Base-by-base conservation (phyloP, 2,329 filamentous ascomycete genomes). In the Claviceps sp. region DNA sequence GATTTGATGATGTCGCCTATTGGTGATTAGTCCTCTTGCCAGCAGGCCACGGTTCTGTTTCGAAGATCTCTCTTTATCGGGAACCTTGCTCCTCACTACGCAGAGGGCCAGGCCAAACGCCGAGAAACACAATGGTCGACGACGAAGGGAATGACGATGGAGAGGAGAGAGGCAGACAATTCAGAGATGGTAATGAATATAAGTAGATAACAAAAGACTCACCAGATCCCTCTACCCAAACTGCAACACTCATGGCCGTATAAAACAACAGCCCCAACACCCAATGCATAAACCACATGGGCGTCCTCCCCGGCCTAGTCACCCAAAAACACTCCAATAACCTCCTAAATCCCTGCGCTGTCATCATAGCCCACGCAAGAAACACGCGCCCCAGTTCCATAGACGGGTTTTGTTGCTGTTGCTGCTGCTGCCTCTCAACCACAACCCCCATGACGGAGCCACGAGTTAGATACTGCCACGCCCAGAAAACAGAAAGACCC, bases 221-320 rank as follows among this genome's bases (percentile, higher is more conserved):
- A 89, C 87, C 69, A 49, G 81, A 79, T 50, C 83, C 86, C 66
- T 97, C 88, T 53, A 94, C 76, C 90, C 90, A 96, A 37, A 95
- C 72, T 4, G 86, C 79, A 46, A 95, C 63, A 50, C 82, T 82
- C 60, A 87, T 85, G 53, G 73, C 73, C 5, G 82, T 61, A 66
- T 98, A 98, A 67, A 87, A 97, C 9, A 71, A 68, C 48, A 93
- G 66, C 0, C 89, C 93, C 42, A 96, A 65, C 16, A 84, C 56
- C 83, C 88, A 97, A 64, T 95, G 86, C 16, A 83, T 78, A 55
- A 90, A 68, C 80, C 84, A 89, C 91, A 98, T 98, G 52, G 73
- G 79, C 17, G 88, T 87, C 22, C 75, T 75, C 3, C 67, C 66
- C 4, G 82, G 76, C 62, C 79, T 85, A 49, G 76, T 71, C 51